Evolutionary conservation across 2,329 filamentous ascomycete genomes (phyloP).

Genomic region (Diaporthe batatas): DNA sequence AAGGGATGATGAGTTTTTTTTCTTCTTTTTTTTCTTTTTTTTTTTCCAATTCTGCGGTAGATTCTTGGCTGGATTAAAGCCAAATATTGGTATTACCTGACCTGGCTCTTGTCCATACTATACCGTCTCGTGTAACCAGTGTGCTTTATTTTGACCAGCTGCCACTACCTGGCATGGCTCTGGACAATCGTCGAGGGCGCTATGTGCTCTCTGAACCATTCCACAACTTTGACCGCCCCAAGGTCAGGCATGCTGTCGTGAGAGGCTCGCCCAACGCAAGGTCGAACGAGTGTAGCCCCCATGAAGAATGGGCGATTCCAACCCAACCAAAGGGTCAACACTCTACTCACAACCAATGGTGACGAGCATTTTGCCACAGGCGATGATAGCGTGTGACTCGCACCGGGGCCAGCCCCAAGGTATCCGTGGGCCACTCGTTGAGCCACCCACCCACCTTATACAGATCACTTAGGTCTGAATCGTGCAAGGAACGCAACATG

Average conservation of each 20-base stretch:
- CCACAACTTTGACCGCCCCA: too few relatives aligned
- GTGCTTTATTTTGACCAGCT: too few relatives aligned
- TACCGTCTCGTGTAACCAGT: not conserved
- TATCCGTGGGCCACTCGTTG: not conserved
- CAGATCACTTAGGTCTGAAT: not conserved
- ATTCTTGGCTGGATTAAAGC: constrained; percentile 27
- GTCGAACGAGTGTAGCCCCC: not conserved
- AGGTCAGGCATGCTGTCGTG: not conserved
- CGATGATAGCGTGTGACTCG: not conserved
- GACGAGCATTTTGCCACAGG: not conserved
- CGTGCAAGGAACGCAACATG: not conserved
- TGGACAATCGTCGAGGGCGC: not conserved
- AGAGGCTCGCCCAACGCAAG: not conserved
- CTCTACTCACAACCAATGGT: not conserved
- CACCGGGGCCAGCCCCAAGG: not conserved
- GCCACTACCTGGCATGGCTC: too few relatives aligned
- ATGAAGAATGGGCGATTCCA: not conserved
- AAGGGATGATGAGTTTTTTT: not conserved
- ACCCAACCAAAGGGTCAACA: not conserved
- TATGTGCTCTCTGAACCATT: not conserved
- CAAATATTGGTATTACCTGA: constrained; percentile 10
- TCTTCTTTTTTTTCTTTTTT: too few relatives aligned
- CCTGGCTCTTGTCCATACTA: not conserved
- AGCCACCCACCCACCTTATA: not conserved
- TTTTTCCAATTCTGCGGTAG: constrained; percentile 22